Evolutionary conservation across 768 basidiomycete genomes (phyloP), one percentile per base, ranked within the genome.

Genomic region (Xerocomellus amylosporus): DNA sequence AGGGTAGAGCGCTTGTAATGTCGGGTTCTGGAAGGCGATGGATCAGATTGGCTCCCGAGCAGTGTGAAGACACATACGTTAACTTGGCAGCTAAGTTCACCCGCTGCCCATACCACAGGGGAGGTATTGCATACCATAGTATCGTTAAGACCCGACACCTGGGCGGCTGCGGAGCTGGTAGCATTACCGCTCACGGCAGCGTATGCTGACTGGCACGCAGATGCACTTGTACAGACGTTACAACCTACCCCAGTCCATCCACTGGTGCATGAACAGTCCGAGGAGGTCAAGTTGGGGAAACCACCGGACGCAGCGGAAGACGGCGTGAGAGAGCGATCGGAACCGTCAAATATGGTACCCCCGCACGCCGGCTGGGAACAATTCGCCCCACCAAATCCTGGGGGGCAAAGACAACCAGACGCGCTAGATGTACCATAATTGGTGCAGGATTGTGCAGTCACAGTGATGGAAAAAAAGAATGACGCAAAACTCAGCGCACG

Each of bases 1-100:
- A 1, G 93, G 88, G 65, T 78, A 97, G 15, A 96, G 60, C 0
- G 77, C 75, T 76, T 90, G 86, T 1, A 98, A 74, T 0, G 91
- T 94, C 2, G 91, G 89, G 63, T 95, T 93, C 91, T 94, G 28
- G 53, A 50, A 43, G 8, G 41, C 8, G 49, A 15, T 57, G 31
- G 15, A 51, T 52, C 20, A 52, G 40, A 41, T 15, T 14, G 22
- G 13, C 39, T 33, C 15, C 17, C 5, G 26, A 33, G 34, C 31
- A 26, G n/a, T n/a, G 34, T 10, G 15, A 36, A 19, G 9, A n/a
- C 2, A 80, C 87, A 51, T 71, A 93, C 93, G 53, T 82, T 76
- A 13, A 96, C 93, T 51, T 78, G 74, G 72, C 95, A 98, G 58
- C 89, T 90, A 78, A 95, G 84, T 67, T 93, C 84, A 4, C 90